Evolutionary conservation across 176 grass and related monocot species (phyloP).

Genomic region (Bolboschoenus planiculmis): DNA sequence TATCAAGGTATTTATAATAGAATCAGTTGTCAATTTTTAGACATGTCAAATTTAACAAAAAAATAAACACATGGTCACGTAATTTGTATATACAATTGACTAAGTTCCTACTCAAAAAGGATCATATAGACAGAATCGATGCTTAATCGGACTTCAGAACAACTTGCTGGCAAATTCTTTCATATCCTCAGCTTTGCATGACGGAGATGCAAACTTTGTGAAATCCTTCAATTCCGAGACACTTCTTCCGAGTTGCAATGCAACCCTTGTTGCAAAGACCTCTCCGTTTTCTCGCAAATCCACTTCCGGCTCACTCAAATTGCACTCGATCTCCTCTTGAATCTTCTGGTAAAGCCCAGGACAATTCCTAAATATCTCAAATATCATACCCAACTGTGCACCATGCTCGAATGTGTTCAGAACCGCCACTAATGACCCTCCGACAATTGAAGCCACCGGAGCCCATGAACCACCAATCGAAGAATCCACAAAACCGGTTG

Average conservation of each 20-base stretch:
- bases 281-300: constrained; percentile 35
- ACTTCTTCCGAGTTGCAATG: constrained; percentile 20
- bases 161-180: constrained; percentile 23
- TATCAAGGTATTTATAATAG: no score
- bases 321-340: constrained; percentile 25
- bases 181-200: constrained; percentile 20
- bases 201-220: constrained; percentile 1
- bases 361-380: constrained; percentile 28
- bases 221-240: constrained; percentile 11
- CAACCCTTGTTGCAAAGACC: constrained; percentile 16
- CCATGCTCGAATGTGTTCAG: constrained; percentile 30
- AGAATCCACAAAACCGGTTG: neutral
- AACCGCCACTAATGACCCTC: constrained; percentile 21
- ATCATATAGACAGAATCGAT: neutral
- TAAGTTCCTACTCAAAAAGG: neutral
- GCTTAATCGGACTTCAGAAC: neutral
- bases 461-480: neutral
- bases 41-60: no score
- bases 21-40: no score
- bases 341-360: constrained; percentile 21
- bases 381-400: constrained; percentile 31
- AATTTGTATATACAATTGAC: neutral
- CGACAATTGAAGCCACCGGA: constrained; percentile 3
- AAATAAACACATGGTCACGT: neutral
- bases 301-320: constrained; percentile 11